Conservation (phyloP, 2,329 filamentous ascomycete genomes). For the Lachnellula cervina region DNA sequence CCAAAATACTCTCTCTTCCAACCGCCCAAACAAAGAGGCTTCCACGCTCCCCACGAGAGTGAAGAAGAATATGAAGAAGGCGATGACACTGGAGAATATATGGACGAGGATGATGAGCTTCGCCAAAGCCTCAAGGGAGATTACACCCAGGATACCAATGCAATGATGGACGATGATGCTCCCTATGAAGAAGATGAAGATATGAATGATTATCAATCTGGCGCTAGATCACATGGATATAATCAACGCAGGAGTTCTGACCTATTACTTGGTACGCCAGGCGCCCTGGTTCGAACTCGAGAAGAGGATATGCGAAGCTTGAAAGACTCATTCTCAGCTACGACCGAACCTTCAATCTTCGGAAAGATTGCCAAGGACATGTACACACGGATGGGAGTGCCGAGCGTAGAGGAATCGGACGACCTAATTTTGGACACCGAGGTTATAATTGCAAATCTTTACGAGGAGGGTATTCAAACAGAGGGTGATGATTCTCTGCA, state of each 20-base stretch:
- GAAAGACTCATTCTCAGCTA: constrained; percentile 13
- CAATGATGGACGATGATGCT: constrained; percentile 35
- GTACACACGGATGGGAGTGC: constrained; percentile 52
- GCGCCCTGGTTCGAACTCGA: constrained; percentile 14
- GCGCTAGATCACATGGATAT: constrained; percentile 24
- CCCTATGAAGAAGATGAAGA: constrained; percentile 36
- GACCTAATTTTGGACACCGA: constrained; percentile 73
- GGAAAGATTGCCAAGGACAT: constrained; percentile 68
- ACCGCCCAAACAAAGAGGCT: constrained; percentile 19
- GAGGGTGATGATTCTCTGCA: constrained; percentile 54
- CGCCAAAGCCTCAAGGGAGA: constrained; percentile 36
- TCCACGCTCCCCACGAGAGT: constrained; percentile 29
- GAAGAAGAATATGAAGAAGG: constrained; percentile 39
- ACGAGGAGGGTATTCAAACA: constrained; percentile 54
- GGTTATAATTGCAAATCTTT: constrained; percentile 59
- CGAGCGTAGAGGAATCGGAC: constrained; percentile 62
- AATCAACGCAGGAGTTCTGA: constrained; percentile 47
- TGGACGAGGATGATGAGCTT: constrained; percentile 36
- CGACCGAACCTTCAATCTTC: constrained; percentile 38
- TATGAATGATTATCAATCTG: constrained; percentile 17
- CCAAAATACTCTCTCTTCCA: constrained; percentile 47
- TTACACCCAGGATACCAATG: constrained; percentile 32
- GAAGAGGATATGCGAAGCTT: constrained; percentile 13
- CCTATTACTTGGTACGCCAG: constrained; percentile 9
- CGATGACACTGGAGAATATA: constrained; percentile 26